A percentile compares a stretch with the other conserved stretches of the same genome.
Conservation (phyloP, 257 asterid species). For the Forsythia viridissima region DNA sequence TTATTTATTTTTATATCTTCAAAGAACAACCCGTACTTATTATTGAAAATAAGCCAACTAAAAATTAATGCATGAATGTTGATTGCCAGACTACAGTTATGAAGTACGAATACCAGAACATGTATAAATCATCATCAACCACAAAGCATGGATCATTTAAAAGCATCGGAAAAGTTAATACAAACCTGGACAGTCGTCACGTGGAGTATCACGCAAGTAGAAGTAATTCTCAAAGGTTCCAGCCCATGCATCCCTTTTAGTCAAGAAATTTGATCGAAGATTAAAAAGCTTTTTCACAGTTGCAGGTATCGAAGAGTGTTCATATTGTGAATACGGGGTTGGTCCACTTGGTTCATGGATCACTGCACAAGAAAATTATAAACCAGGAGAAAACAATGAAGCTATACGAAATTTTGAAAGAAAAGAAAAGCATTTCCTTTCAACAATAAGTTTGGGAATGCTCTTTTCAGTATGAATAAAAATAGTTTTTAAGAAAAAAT, state of each 20-base stretch:
- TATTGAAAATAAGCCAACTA: conserved; percentile 15
- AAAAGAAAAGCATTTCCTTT: background rate
- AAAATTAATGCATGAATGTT: background rate
- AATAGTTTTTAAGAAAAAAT: too few relatives aligned
- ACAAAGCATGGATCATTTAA: conserved; percentile 12
- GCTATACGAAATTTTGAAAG: background rate
- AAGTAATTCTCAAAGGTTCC: conserved; percentile 86
- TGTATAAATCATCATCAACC: conserved; percentile 6
- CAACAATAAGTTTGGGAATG: too few relatives aligned
- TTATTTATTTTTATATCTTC: background rate
- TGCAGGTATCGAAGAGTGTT: conserved; percentile 94
- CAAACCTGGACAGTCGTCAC: conserved; percentile 94
- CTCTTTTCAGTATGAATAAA: too few relatives aligned
- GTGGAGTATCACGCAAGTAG: conserved; percentile 70
- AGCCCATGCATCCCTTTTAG: conserved; percentile 98
- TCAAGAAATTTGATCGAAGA: conserved; percentile 77
- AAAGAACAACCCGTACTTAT: background rate
- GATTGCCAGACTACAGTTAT: background rate
- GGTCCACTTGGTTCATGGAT: conserved; percentile 92
- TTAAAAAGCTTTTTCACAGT: conserved; percentile 91
- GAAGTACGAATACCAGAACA: background rate
- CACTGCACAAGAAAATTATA: conserved; percentile 49
- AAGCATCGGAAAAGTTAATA: conserved; percentile 5
- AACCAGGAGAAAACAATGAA: conserved; percentile 7
- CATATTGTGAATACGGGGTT: conserved; percentile 78